Conservation (phyloP, 2,329 filamentous ascomycete genomes). For the Phyllosticta citriasiana region DNA sequence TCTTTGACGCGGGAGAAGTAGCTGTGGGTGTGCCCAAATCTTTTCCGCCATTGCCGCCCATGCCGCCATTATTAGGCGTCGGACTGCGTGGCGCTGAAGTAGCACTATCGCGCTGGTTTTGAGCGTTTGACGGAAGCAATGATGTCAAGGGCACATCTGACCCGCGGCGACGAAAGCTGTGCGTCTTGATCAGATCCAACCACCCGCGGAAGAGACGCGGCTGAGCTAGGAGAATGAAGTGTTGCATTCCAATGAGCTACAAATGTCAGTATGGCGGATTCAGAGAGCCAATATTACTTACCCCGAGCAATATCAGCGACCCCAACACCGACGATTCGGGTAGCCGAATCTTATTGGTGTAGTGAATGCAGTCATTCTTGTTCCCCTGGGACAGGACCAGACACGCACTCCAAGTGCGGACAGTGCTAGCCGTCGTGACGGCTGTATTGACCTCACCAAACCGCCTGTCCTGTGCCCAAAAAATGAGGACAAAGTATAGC, state of each 20-base stretch:
- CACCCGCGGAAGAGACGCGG: slow-evolving; percentile 20
- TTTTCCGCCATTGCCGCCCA: neutral
- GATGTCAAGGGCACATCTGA: slow-evolving; percentile 6
- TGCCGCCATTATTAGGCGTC: slow-evolving; percentile 13
- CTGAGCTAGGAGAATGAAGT: slow-evolving; percentile 25
- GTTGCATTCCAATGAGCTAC: slow-evolving; percentile 27
- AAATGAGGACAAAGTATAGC: slow-evolving; percentile 21
- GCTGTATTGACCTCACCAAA: slow-evolving; percentile 14
- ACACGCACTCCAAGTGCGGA: slow-evolving; percentile 20
- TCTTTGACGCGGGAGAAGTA: neutral
- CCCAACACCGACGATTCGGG: slow-evolving; percentile 14
- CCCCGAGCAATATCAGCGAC: slow-evolving; percentile 19
- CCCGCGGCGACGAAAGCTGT: slow-evolving; percentile 5
- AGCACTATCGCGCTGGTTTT: neutral
- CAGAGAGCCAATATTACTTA: slow-evolving; percentile 13
- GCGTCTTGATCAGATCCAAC: slow-evolving; percentile 15
- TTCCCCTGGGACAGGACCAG: slow-evolving; percentile 16
- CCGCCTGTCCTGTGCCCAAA: slow-evolving; percentile 20
- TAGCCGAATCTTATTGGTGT: slow-evolving; percentile 17
- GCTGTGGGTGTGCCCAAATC: neutral
- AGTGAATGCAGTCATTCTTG: slow-evolving; percentile 18
- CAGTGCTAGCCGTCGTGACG: slow-evolving; percentile 14
- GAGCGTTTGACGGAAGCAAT: slow-evolving; percentile 12
- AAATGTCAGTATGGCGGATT: slow-evolving; percentile 7
- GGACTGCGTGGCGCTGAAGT: slow-evolving; percentile 2